Evolutionary conservation across 768 basidiomycete species (phyloP), one percentile per base, ranked within the genome.

Genomic region (Tulasnella calospora): DNA sequence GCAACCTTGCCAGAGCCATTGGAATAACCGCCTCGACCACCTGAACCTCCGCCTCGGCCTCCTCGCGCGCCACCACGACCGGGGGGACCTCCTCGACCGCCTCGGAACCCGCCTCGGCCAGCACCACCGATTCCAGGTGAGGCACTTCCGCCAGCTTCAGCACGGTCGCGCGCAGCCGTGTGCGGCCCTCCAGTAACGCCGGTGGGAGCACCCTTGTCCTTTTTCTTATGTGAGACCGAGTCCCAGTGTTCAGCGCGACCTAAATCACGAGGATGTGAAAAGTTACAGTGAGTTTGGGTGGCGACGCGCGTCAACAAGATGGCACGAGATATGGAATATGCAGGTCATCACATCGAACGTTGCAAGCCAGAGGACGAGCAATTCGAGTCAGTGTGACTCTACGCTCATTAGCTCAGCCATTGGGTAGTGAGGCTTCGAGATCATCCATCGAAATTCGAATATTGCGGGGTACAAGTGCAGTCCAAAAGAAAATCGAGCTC

Each of bases 141-240:
- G 44, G 46, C 74, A 75, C 36, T 38, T 46, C 74, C 74, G 51
- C 44, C 74, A 27, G 74, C 41, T n/a, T 47, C 71, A 13, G 74
- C 80, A 41, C 79, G 79, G 46, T 81, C 81, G n/a, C 80, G 74
- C 23, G 80, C 73, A 73, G 82, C 79, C 73, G 88, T 82, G 79
- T 86, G 69, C 13, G 71, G 67, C 21, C 46, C 70, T 23, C 77
- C 83, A 1, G 88, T 84, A 35, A 92, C 89, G 84, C 90, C 92
- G 72, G 90, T 83, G 40, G 87, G 61, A 27, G 86, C 73, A 17
- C 88, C 81, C 38, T 85, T 79, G 0, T 80, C 67, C 85, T 93
- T 94, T 87, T 94, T 95, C 89, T 94, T 95, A 84, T 89, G 91
- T 80, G 89, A 90, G 78, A 94, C 94, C 76, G 92, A 89, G 74